Base-by-base conservation (phyloP, 1,284 basidiomycete genomes). In the Puccinia hordei region DNA sequence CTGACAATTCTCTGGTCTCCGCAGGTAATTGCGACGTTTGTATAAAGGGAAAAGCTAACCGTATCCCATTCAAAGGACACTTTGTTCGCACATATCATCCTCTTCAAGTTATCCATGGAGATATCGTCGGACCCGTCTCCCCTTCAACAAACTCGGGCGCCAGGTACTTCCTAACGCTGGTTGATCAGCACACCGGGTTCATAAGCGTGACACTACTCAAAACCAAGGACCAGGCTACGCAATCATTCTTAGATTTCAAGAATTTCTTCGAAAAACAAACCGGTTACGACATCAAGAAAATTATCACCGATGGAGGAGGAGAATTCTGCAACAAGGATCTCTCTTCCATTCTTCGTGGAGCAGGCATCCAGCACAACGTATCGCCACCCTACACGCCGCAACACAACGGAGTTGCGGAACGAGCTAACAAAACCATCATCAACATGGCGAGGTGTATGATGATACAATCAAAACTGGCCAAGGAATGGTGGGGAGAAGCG, bases 381-480 rank as follows among this genome's bases (percentile, higher is more conserved):
- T 41, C 38, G 4, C 38, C 38, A 12, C 38, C 38, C 12, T 41
- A 41, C 38, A 41, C 38, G 4, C 38, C 38, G 4, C 38, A 41
- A 41, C 38, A 41, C 38, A 41, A 41, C 38, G 38, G 38, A 12
- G 12, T 41, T 4, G 38, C 38, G 38, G 38, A 41, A 12, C 38
- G 38, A 6, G 38, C 38, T 4, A 41, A 41, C 38, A 41, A 41
- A 12, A 41, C 38, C 38, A 41, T 41, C 38, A 41, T 41, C 44
- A 69, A 69, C 44, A 41, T 69, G 66, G n/a, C 66, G 63, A 66
- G 41, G 38, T 3, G 63, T 41, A n/a, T n/a, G n/a, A n/a, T n/a
- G n/a, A n/a, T n/a, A n/a, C n/a, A n/a, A n/a, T n/a, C n/a, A n/a
- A n/a, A n/a, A n/a, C n/a, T n/a, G n/a, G n/a, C n/a, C n/a, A n/a